Evolutionary conservation across 108 stramenopile species (phyloP), one percentile per base, ranked within the genome.

Genomic region (Tribonema minus): DNA sequence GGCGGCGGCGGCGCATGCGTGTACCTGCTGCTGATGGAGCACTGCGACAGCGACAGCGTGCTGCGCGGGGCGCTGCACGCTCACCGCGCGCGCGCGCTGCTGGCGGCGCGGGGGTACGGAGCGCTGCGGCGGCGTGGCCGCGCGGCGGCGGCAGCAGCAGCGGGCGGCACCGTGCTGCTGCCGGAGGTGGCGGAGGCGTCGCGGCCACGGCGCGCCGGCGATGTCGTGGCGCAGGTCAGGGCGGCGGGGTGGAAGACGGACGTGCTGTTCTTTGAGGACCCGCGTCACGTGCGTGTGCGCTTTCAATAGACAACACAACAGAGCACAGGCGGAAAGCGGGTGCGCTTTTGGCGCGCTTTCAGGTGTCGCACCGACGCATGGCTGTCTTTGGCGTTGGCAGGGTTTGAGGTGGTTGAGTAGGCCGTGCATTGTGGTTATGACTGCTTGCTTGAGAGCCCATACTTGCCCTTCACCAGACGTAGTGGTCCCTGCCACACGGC

Each of bases 11-110:
- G 29, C 12, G 71, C 29, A 4, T 59, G 61, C 28, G 71, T 72
- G 0, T 61, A 72, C 38, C 60, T 72, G 0, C 34, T 72, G 28
- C 71, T 72, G 60, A 36, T 72, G 61, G 71, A 72, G 36, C 60
- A 61, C 2, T 72, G 71, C 61, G 23, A 28, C 26, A 4, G 60
- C 4, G 32, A 54, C 23, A 61, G 61, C 2, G 61, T 72, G 0
- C 37, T 72, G 15, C 25, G 37, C 5, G 71, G 38, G 0, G 30
- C 60, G 37, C 61, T 61, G 7, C 37, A 61, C 12, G 71, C 61
- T 5, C 71, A 61, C 27, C 37, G 61, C 60, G 71, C 71, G 2
- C 61, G 31, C 20, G 32, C 60, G 31, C 28, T 72, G 27, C 71
- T 72, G 60, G 26, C 34, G 23, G 38, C 61, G 3, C 60, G 61